Base-by-base conservation (phyloP, 148 eudicot species). In the Chenopodium quinoa region DNA sequence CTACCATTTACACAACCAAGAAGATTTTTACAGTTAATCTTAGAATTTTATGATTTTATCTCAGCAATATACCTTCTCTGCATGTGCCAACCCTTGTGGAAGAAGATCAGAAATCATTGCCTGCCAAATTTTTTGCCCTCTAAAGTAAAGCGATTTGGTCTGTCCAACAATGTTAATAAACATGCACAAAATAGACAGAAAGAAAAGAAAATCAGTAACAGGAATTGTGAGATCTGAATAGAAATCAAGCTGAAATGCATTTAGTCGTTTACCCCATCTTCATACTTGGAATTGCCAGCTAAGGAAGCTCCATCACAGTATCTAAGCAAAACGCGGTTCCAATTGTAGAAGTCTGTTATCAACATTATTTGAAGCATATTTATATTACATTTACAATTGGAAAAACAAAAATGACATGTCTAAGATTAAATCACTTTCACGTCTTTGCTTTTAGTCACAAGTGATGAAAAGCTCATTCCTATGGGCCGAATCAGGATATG, bases 251-350 rank as follows among this genome's bases (percentile, higher is more conserved):
- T 40, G 44, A 62, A 9, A 64, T 60, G 17, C 1, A 34, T 82
- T 5, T 34, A 34, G 7, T 40, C 8, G 5, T 40, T 81, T 84
- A 96, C 99, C 93, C 94, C 95, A 84, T 96, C 92, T 72, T 86
- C 67, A 72, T 87, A 94, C 84, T 80, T 83, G 58, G 94, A 83
- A 67, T 96, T 83, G 17, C 99, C 99, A 68, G 93, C 91, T 86
- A 93, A 96, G 13, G 99, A 96, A 66, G 98, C 99, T 44, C 99
- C 99, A 77, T 96, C 99, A 82, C 99, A 96, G 34, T 96, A 96
- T 89, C 97, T 88, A 65, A 96, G 78, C 91, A 92, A 92, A 74
- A 96, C 95, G 31, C 99, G 99, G 71, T 96, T 96, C 99, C 99
- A 96, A 77, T 96, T 92, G 92, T 96, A 93, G 80, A 96, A 94